Evolutionary conservation across 768 basidiomycete species (phyloP), one percentile per base, ranked within the genome.

Genomic region (Lentinus brumalis): DNA sequence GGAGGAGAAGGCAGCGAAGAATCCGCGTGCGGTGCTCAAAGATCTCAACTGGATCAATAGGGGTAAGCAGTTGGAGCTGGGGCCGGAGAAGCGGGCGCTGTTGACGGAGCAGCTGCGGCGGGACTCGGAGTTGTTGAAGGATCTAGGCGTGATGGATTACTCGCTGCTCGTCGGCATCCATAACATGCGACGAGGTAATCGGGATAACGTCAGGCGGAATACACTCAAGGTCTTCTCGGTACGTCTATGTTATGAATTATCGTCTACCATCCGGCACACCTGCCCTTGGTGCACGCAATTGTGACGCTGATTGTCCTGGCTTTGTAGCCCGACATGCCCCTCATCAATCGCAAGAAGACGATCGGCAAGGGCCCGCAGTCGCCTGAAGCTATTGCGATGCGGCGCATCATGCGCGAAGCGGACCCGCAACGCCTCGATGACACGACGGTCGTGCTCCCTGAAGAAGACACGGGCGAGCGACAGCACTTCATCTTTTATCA

Each of bases 31-130:
- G 4, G 93, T 95, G 15, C 75, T 98, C 61, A 99, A 99, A 75
- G 97, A 99, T 71, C 76, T 97, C 65, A 98, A 99, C 73, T 99
- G 96, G 96, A 91, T 98, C 47, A 85, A 91, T 57, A 79, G 93
- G 3, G 77, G 78, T 7, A 87, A 89, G 67, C 81, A 76, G 69
- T 79, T 99, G 49, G 92, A 95, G 73, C 75, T 98, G n/a, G 97
- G 97, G 0, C 97, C 97, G 0, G 95, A 98, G 78, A 99, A 98
- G 76, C 78, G 91, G 49, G 94, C 94, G 4, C 74, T 96, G 55
- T 78, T 99, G 70, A 86, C 89, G 12, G 97, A 98, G 73, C 97
- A 99, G 78, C 75, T 99, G 40, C 78, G 91, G 64, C 78, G 95
- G 53, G 97, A 99, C 69, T 81, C 88, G 21, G 93, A 92, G 75